These are phyloP conservation scores for Haematococcus sp. DNA, from an alignment of 139 green algal genomes.

Conservation along the genomic window DNA sequence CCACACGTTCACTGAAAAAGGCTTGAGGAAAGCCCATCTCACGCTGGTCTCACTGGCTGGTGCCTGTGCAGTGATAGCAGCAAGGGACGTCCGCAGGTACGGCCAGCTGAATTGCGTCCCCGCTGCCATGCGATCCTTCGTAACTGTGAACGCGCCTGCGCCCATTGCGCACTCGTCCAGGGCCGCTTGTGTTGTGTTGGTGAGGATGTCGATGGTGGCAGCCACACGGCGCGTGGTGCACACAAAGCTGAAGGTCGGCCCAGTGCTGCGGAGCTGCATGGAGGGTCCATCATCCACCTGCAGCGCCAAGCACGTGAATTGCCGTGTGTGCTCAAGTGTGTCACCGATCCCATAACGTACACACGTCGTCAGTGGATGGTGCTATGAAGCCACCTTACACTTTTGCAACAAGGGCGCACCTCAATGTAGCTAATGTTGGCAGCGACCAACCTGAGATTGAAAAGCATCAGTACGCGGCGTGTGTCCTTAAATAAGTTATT, in stretches of 20 bases:
- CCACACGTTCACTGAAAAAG: background rate
- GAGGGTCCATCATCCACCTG: too few relatives aligned
- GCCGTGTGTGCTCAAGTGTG: too few relatives aligned
- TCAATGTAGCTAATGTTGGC: too few relatives aligned
- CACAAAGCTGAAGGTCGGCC: background rate
- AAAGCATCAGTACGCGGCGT: too few relatives aligned
- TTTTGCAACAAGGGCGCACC: too few relatives aligned
- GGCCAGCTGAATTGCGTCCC: conserved; percentile 4
- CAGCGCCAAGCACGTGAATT: too few relatives aligned
- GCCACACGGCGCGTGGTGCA: background rate
- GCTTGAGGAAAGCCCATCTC: conserved; percentile 3
- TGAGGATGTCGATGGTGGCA: conserved; percentile 6
- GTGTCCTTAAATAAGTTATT: too few relatives aligned
- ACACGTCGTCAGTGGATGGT: too few relatives aligned
- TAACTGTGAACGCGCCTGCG: conserved; percentile 1
- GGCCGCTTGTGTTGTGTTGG: background rate
- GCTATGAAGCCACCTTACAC: too few relatives aligned
- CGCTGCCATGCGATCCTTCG: background rate
- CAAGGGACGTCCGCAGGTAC: background rate
- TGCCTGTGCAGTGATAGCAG: background rate
- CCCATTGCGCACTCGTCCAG: conserved; percentile 6
- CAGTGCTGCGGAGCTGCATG: too few relatives aligned
- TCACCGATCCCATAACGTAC: too few relatives aligned
- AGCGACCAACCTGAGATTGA: too few relatives aligned
- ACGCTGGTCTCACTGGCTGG: background rate